phyloP scores from a whole-genome alignment of 2,329 filamentous ascomycete genomes.

The Calonectria hawksworthii region DNA sequence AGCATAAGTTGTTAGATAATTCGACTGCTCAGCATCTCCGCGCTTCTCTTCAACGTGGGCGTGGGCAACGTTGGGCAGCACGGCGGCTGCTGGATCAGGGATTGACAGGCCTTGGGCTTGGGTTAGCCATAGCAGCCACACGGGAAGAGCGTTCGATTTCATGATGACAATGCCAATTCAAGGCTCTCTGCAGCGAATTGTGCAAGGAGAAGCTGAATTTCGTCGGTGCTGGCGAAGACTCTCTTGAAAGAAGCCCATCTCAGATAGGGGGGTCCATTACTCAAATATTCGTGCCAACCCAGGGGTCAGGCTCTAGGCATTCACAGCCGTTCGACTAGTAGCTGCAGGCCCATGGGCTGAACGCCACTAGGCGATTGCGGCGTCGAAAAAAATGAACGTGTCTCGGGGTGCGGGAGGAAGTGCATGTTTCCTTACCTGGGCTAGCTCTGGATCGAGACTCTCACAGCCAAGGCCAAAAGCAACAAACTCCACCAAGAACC shows the following conservation, averaged over 20 bases:
- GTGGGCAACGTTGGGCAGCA: slow-evolving; percentile 14
- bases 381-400: slow-evolving; percentile 42
- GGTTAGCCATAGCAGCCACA: slow-evolving; percentile 47
- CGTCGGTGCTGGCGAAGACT: slow-evolving; percentile 26
- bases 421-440: slow-evolving; percentile 24
- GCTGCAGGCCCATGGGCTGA: slow-evolving; percentile 36
- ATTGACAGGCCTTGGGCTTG: slow-evolving; percentile 41
- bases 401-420: slow-evolving; percentile 34
- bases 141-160: slow-evolving; percentile 40
- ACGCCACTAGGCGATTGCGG: slow-evolving; percentile 30
- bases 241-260: slow-evolving; percentile 19
- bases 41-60: slow-evolving; percentile 37
- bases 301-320: slow-evolving; percentile 27
- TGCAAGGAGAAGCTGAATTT: slow-evolving; percentile 18
- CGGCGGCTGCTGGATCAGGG: slow-evolving; percentile 20
- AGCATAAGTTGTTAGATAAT: slow-evolving; percentile 44
- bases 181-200: slow-evolving; percentile 24
- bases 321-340: slow-evolving; percentile 40
- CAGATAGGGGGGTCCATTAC: slow-evolving; percentile 33
- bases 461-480: slow-evolving; percentile 25
- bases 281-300: slow-evolving; percentile 33
- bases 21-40: slow-evolving; percentile 35
- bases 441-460: slow-evolving; percentile 26
- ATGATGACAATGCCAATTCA: slow-evolving; percentile 33
- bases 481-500: slow-evolving; percentile 19